Evolutionary conservation across 2,329 filamentous ascomycete species (phyloP), one percentile per base, ranked within the genome.

Genomic region (Aureobasidium vineae): DNA sequence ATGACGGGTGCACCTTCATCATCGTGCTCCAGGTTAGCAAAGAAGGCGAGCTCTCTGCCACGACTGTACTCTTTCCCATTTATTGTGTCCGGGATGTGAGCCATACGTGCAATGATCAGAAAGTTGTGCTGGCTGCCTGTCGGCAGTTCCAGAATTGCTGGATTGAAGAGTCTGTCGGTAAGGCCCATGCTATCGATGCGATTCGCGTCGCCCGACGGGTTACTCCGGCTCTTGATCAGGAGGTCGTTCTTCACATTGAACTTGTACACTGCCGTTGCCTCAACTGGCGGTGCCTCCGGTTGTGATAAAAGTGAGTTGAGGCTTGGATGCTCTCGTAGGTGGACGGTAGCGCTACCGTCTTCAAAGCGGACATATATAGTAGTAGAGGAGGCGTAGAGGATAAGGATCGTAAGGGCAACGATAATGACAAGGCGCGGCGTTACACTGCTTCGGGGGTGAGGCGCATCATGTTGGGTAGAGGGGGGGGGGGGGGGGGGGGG

Each of bases 401-500:
- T 49, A 13, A 49, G 45, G 1, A 26, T 26, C 7, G 45, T 26
- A 13, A 49, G 21, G n/a, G 45, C 45, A 21, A 49, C 21, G 10
- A 26, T 26, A n/a, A 49, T 49, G n/a, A 49, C n/a, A 26, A 26
- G 43, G 21, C 43, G 43, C 43, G 43, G 43, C 43, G n/a, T 49
- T 10, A 13, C 45, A 49, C 21, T 26, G 45, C 45, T 49, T 49
- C 45, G 45, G 21, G 21, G 45, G 45, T 26, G 21, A 49, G 45
- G 45, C 21, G 21, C 23, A 49, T 49, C 21, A 49, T 49, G 21
- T 49, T 49, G 19, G 21, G 45, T 21, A 49, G 16, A 5, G 15
- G 75, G 69, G 16, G 70, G 67, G 11, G 13, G 45, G 21, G 13
- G 45, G 21, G 5, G n/a, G n/a, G n/a, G n/a, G n/a, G n/a, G n/a